Percentiles rank a stretch among this genome's conserved stretches.
Evolutionary conservation across 495 filamentous ascomycete species (phyloP).

Genomic region (Talaromyces thailandensis): DNA sequence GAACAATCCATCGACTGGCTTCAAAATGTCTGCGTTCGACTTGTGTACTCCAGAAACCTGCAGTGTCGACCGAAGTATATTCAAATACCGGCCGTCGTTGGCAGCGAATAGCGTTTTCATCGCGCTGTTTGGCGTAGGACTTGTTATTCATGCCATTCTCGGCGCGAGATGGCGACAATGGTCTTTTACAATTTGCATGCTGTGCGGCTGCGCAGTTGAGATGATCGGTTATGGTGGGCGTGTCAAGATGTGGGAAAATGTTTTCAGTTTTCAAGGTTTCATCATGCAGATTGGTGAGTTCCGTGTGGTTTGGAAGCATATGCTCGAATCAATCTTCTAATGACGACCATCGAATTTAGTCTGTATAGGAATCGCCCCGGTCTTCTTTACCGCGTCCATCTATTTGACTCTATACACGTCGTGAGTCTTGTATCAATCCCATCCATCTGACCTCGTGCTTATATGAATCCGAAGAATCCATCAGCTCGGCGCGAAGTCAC

Average conservation of each 20-base stretch:
- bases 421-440: slow-evolving; percentile 14
- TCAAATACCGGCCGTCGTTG: slow-evolving; percentile 32
- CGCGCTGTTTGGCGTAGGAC: slow-evolving; percentile 27
- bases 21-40: neutral
- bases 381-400: slow-evolving; percentile 49
- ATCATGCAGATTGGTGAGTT: slow-evolving; percentile 39
- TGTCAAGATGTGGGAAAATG: slow-evolving; percentile 35
- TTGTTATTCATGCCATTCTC: slow-evolving; percentile 20
- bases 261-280: slow-evolving; percentile 37
- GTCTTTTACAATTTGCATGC: slow-evolving; percentile 18
- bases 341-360: slow-evolving; percentile 10
- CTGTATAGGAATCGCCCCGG: slow-evolving; percentile 47
- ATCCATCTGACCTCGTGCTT: neutral
- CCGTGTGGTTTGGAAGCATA: neutral
- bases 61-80: slow-evolving; percentile 17
- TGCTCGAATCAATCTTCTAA: neutral
- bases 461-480: slow-evolving; percentile 20
- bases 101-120: slow-evolving; percentile 32
- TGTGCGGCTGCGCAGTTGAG: slow-evolving; percentile 19
- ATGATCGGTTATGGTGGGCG: slow-evolving; percentile 44
- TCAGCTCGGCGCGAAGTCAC: slow-evolving; percentile 36
- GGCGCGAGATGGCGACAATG: slow-evolving; percentile 28
- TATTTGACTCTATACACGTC: slow-evolving; percentile 44
- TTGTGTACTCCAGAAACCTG: neutral
- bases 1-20: too few species aligned